phyloP scores from a whole-genome alignment of 345 rosid species.

The Gossypium raimondii region DNA sequence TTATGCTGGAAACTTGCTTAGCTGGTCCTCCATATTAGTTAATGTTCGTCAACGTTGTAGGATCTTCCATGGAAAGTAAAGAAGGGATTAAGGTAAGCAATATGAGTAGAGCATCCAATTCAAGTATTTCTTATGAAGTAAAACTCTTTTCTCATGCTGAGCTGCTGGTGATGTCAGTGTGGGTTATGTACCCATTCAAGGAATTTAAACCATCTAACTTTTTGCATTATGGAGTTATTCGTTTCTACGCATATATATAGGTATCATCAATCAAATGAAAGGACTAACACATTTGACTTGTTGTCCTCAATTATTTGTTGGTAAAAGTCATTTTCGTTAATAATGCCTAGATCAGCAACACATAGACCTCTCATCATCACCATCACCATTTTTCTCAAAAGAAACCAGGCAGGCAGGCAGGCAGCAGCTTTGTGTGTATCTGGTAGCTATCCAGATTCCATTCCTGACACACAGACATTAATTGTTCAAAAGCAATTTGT shows the following conservation, averaged over 20 bases:
- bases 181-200: background rate
- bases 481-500: background rate
- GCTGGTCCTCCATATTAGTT: too few species aligned
- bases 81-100: too few species aligned
- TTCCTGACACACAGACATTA: background rate
- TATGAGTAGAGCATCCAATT: background rate
- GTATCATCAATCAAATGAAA: background rate
- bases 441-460: background rate
- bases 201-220: slow-evolving; percentile 5
- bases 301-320: slow-evolving; percentile 23
- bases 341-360: slow-evolving; percentile 13
- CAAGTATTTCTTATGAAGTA: background rate
- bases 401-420: background rate
- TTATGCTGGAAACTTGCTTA: too few species aligned
- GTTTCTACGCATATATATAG: background rate
- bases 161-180: slow-evolving; percentile 21
- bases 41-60: too few species aligned
- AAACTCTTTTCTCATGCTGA: slow-evolving; percentile 9
- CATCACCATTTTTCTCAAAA: background rate
- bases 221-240: background rate
- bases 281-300: slow-evolving; percentile 2
- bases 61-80: too few species aligned
- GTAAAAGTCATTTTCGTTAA: slow-evolving; percentile 13
- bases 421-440: background rate
- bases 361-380: background rate